Base-by-base conservation (phyloP, 768 basidiomycete genomes). In the Cyclocybe aegerita region DNA sequence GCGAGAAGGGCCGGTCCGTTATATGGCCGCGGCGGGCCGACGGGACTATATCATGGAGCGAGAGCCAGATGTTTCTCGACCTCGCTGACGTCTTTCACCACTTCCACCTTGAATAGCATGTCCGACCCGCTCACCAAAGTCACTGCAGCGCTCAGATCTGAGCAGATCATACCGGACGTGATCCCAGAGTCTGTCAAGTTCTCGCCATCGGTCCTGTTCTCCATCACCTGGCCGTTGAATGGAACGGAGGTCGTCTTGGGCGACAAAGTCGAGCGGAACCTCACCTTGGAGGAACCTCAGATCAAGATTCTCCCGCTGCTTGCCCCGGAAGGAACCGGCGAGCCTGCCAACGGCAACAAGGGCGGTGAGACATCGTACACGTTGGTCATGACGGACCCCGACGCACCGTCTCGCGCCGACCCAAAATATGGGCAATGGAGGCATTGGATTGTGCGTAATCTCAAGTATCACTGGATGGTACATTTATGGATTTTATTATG, bases 371-470 rank as follows among this genome's bases (percentile, higher is more conserved):
- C 67, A 7, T 70, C 70, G 3, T 82, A 80, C 53, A 81, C 82
- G 7, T 64, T 82, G 33, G 77, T 80, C 32, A 75, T 82, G 77
- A 75, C 75, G 3, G 82, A 83, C 57, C 82, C 81, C 1, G 82
- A 83, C 50, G 82, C 82, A 3, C 82, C 81, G 0, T 80, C 78
- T 1, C 65, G 75, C 40, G 61, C 54, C 6, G 70, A 79, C 34
- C 79, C 78, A 0, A 78, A 71, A 55, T 79, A 68, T 60, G 68
- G 75, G 0, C 61, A 81, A 52, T 83, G 78, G 70, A 71, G 81
- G 39, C 82, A 83, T 49, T 82, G 80, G 81, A 65, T 83, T 33
- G 79, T 82, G 53, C 60, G 73, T 54, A 16, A 38, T 29, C 10
- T 32, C 29, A 10, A 5, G n/a, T 17, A 38, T 38, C 17, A 14